phyloP scores from a whole-genome alignment of 1,284 basidiomycete genomes.

The Anthracocystis setariae region DNA sequence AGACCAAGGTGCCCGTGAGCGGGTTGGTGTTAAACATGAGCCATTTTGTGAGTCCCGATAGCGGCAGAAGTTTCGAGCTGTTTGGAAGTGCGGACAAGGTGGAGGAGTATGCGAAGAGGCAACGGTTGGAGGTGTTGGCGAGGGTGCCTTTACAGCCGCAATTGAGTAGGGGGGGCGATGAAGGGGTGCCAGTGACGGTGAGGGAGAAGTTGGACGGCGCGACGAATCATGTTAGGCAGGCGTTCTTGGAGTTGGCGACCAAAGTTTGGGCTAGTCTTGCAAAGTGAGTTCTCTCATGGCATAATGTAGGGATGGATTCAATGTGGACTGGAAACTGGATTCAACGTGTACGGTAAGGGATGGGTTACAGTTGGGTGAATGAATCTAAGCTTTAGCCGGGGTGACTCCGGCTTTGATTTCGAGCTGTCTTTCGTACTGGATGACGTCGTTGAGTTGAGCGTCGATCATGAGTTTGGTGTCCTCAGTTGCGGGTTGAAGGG shows the following conservation, averaged over 20 bases:
- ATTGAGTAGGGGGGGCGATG: constrained; percentile 81
- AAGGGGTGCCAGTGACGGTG: constrained; percentile 73
- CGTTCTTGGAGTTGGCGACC: constrained; percentile 47
- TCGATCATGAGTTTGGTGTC: constrained; percentile 74
- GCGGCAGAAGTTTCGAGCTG: constrained; percentile 77
- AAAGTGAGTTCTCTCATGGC: constrained; percentile 3
- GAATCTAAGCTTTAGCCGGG: constrained; percentile 23
- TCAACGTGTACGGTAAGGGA: no score
- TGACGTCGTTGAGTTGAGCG: constrained; percentile 75
- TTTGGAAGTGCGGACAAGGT: constrained; percentile 82
- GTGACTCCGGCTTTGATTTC: constrained; percentile 65
- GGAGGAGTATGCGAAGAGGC: constrained; percentile 74
- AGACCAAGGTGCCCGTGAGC: constrained; percentile 85
- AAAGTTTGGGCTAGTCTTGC: constrained; percentile 33
- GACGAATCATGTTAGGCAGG: constrained; percentile 18
- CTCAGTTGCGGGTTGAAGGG: constrained; percentile 76
- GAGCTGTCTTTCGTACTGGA: constrained; percentile 76
- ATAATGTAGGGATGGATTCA: no score
- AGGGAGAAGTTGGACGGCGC: constrained; percentile 27
- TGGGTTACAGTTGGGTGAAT: no score
- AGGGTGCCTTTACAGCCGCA: constrained; percentile 83
- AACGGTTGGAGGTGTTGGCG: constrained; percentile 79
- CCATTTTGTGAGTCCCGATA: constrained; percentile 84
- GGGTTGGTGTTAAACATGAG: constrained; percentile 92
- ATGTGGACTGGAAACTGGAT: no score